Evolutionary conservation across 257 asterid genomes (phyloP).

Genomic region (Nicotiana paniculata): DNA sequence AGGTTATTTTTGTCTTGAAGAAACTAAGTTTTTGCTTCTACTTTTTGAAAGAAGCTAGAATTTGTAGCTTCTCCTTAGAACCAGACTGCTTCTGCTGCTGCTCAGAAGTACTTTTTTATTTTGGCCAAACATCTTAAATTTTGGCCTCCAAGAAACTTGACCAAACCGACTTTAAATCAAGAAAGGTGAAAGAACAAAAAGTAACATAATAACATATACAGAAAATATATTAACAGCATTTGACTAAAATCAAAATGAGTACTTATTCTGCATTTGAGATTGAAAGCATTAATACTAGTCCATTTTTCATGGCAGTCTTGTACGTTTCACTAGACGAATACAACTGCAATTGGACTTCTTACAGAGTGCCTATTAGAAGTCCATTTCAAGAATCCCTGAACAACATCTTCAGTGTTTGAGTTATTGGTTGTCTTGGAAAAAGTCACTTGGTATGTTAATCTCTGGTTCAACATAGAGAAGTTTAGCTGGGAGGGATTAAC

Average conservation of each 20-base stretch:
- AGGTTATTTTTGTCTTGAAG: too few relatives aligned
- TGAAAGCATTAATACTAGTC: background rate
- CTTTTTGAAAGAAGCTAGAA: too few relatives aligned
- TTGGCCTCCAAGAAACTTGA: too few relatives aligned
- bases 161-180: too few relatives aligned
- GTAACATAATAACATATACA: too few relatives aligned
- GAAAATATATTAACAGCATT: background rate
- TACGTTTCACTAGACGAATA: too few relatives aligned
- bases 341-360: background rate
- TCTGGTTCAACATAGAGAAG: conserved; percentile 22
- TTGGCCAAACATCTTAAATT: too few relatives aligned
- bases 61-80: too few relatives aligned
- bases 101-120: too few relatives aligned
- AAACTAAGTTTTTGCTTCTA: too few relatives aligned
- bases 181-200: too few relatives aligned
- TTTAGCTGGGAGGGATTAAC: conserved; percentile 25
- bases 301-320: background rate
- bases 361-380: background rate
- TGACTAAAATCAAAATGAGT: background rate
- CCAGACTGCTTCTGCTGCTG: too few relatives aligned
- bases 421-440: background rate
- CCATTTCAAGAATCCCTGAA: background rate
- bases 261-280: background rate
- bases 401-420: background rate
- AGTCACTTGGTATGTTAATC: conserved; percentile 32